A percentile compares a stretch with the other conserved stretches of the same genome.
Evolutionary conservation across 2,329 filamentous ascomycete species (phyloP).

Genomic region (Cordyceps javanica): DNA sequence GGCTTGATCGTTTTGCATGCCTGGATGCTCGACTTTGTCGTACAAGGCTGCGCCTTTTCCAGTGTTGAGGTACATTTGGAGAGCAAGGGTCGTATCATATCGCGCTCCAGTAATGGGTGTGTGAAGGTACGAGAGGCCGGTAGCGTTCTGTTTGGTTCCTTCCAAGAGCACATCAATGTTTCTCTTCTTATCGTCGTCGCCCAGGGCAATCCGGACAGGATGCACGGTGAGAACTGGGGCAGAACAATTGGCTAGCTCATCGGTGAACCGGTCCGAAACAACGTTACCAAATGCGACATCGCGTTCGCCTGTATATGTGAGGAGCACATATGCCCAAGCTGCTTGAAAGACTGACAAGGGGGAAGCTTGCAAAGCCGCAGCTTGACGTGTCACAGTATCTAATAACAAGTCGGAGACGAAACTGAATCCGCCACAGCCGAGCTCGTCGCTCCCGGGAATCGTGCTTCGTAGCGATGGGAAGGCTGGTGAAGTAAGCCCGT

Average conservation of each 20-base stretch:
- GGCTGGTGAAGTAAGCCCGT: background rate
- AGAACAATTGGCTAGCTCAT: conserved; percentile 2
- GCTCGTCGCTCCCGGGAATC: background rate
- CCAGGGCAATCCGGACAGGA: background rate
- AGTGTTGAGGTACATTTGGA: conserved; percentile 3
- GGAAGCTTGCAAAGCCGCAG: background rate
- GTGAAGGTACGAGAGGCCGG: background rate
- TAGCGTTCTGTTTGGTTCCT: background rate
- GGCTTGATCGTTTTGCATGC: conserved; percentile 2
- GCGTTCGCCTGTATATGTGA: background rate
- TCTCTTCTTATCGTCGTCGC: background rate
- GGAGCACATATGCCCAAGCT: conserved; percentile 1
- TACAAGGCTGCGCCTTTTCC: background rate
- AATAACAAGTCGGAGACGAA: background rate
- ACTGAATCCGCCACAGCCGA: background rate
- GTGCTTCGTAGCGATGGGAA: conserved; percentile 2
- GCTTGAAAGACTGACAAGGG: background rate
- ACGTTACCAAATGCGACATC: conserved; percentile 2
- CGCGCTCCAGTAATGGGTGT: background rate
- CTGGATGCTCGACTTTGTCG: background rate
- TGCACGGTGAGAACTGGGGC: background rate
- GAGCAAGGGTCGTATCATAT: background rate
- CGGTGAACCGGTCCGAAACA: conserved; percentile 2
- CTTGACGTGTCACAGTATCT: background rate
- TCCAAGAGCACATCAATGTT: background rate